Evolutionary conservation across 768 basidiomycete species (phyloP), one percentile per base, ranked within the genome.

Genomic region (Termitomyces sp.): DNA sequence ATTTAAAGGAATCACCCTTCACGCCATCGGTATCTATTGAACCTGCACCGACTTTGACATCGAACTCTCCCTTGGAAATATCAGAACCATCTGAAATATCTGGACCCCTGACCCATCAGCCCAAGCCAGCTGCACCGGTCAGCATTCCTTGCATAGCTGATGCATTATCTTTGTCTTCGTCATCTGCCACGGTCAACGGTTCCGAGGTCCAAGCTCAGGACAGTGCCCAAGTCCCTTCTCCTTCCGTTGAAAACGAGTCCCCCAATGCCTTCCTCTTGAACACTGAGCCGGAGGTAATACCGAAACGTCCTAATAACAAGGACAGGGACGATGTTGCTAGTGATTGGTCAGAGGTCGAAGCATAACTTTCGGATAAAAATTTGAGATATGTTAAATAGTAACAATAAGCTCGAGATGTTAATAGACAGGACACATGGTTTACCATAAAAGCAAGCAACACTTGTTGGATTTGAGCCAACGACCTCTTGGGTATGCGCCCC

Each of bases 331-430:
- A 70, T 30, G 72, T 71, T 38, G 72, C 65, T 5, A 76, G 74
- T 55, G 77, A 77, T 58, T 79, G 78, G 78, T 75, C 73, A 3
- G 76, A 78, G 50, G 68, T 79, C 36, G 77, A 78, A 18, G 77
- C 71, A 18, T 75, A 55, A 38, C 23, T 20, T 38, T 50, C 10
- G 6, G 36, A 40, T 63, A 47, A 18, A 30, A n/a, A n/a, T 38
- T 23, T 8, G 41, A n/a, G 7, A 43, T n/a, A 20, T 23, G 33
- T 35, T 23, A 50, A 35, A 32, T 32, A 49, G 1, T 8, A 9
- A 23, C 4, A 4, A 33, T 20, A 20, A 12, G 49, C 49, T n/a
- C 20, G 20, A 33, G 32, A 35, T 6, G 9, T 35, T 35, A 10
- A 35, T 35, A 35, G 23, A 23, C 23, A 23, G 23, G 23, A 23